Evolutionary conservation across 1,284 basidiomycete genomes (phyloP), one percentile per base, ranked within the genome.

Genomic region (Inonotus hispidus): DNA sequence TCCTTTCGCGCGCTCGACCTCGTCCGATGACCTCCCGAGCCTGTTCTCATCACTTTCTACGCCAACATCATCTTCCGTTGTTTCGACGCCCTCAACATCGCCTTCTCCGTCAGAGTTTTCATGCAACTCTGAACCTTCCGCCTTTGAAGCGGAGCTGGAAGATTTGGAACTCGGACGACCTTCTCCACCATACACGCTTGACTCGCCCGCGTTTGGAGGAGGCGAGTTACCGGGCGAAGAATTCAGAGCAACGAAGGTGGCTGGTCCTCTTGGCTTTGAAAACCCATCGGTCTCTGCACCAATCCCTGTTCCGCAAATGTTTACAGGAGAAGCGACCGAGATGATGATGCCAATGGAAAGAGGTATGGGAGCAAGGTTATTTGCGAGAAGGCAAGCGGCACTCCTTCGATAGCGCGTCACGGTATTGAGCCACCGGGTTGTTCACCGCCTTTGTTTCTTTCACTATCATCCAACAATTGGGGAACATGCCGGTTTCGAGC

Each of bases 21-120:
- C 57, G n/a, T 50, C 46, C 8, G 57, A 58, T n/a, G 47, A 58
- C 37, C 37, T 58, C 7, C 57, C 57, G 11, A 29, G 23, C 37
- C 29, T 58, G 2, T 50, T 58, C 47, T 32, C 57, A 14, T 58
- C 57, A 13, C 21, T 50, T 19, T 37, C 57, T 11, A 37, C 37
- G 27, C 37, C 57, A 16, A n/a, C 50, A 2, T 49, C 46, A 8
- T 32, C 50, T 25, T 49, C 47, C 11, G 23, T 25, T 11, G 21
- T 49, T n/a, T 14, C 47, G 1, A 25, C 47, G 7, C 47, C 47
- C n/a, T 43, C 41, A 2, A 43, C 41, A 21, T 43, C 41, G 11
- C 41, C 47, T 3, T 25, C 47, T 25, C 47, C 47, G 7, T n/a
- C 41, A 16, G 41, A 43, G 7, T 21, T n/a, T 16, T 7, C 16